Base-by-base conservation (phyloP, 202 grass and related monocot genomes). In the Setaria italica region DNA sequence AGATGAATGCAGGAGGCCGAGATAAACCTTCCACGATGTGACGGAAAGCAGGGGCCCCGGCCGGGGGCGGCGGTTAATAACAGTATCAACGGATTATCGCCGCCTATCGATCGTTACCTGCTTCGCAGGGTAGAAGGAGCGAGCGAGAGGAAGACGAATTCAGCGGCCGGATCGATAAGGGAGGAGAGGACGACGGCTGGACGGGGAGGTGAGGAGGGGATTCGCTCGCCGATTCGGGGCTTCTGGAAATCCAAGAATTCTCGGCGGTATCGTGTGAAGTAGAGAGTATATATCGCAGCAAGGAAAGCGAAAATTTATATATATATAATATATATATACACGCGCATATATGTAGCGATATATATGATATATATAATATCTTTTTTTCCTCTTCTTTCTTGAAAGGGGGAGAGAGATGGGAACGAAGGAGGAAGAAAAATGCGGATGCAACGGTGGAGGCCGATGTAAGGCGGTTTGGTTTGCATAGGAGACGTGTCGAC, bases 381-480 rank as follows among this genome's bases (percentile, higher is more conserved):
- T 62, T 48, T 62, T 48, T 39, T 49, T 9, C 59, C n/a, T 11
- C 54, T 41, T 41, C 11, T n/a, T 43, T 16, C 32, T 57, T 48
- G 80, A 17, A 37, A 63, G 51, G 15, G 71, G 48, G 42, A 76
- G 59, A 11, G 55, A 64, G 64, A 49, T 5, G 12, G 59, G 60
- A 32, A 62, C 59, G 59, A 62, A 30, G 29, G 47, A 46, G 10
- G 15, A 49, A 82, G 46, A 76, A 76, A 89, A 70, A 66, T 11
- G 59, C 64, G 77, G 77, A 62, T 47, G 72, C 25, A 78, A 79
- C 88, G 79, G 72, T 47, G 82, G 80, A 83, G 15, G 85, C 71
- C 76, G 69, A 83, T 84, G 80, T 75, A 85, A 88, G 89, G 85
- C 82, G 89, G 89, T 73, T 91, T 82, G 85, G 80, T 70, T 90